Percentiles rank a stretch among this genome's conserved stretches.
phyloP scores from a whole-genome alignment of 371 early-diverging fungal species.

The Mortierella sp. region DNA sequence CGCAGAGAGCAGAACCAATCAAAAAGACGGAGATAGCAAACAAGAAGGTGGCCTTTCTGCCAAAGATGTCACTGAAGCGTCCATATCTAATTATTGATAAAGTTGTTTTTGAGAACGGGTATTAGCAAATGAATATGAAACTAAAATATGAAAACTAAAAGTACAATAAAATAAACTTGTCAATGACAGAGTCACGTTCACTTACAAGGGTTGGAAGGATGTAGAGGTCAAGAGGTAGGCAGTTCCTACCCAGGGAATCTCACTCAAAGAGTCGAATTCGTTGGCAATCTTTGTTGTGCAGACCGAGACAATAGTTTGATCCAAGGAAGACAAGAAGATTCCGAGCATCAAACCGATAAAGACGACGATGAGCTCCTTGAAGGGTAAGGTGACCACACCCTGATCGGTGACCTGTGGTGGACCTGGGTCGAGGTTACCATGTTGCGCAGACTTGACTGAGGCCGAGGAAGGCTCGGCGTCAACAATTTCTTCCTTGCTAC shows the following conservation, averaged over 20 bases:
- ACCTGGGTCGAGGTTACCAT: conserved; percentile 28
- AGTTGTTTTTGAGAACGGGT: conserved; percentile 32
- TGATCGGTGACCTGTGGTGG: conserved; percentile 16
- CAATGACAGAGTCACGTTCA: conserved; percentile 31
- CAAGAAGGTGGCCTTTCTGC: conserved; percentile 63
- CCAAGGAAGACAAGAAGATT: conserved; percentile 75
- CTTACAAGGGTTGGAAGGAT: conserved; percentile 55
- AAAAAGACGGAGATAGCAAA: conserved; percentile 63
- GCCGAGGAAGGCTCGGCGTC: not conserved
- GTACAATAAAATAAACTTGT: conserved; percentile 32
- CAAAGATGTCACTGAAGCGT: conserved; percentile 56
- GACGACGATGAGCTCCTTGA: conserved; percentile 38
- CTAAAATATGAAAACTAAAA: conserved; percentile 58
- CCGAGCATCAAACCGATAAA: conserved; percentile 61
- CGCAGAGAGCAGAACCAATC: conserved; percentile 63
- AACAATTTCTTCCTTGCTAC: not conserved
- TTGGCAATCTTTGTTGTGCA: conserved; percentile 63
- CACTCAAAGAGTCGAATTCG: conserved; percentile 67
- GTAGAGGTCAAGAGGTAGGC: conserved; percentile 73
- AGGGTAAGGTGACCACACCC: conserved; percentile 14
- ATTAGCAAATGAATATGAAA: conserved; percentile 59
- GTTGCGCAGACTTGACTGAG: not conserved
- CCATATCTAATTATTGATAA: conserved; percentile 57
- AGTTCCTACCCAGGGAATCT: conserved; percentile 72
- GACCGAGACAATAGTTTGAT: conserved; percentile 80